Conservation (phyloP, 257 asterid genomes). For the Rhazya stricta region DNA sequence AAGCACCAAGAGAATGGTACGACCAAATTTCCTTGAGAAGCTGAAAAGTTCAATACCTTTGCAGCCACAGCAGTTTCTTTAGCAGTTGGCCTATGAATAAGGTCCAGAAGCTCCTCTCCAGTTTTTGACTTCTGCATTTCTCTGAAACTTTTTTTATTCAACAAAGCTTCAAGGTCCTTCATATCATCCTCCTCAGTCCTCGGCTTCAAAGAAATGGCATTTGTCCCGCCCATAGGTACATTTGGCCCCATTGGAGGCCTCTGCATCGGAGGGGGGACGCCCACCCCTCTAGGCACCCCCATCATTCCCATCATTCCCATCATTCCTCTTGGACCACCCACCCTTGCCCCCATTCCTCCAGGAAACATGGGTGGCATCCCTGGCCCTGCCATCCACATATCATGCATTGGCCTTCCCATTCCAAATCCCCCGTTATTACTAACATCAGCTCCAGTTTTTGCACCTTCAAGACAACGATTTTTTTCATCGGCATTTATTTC, state of each 20-base stretch:
- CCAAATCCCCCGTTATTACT: slow-evolving; percentile 42
- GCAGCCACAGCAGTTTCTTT: slow-evolving; percentile 89
- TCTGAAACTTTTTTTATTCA: slow-evolving; percentile 80
- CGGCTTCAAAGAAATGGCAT: slow-evolving; percentile 56
- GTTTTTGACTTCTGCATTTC: slow-evolving; percentile 91
- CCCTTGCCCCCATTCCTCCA: slow-evolving; percentile 61
- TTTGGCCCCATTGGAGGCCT: slow-evolving; percentile 49
- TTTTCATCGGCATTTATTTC: slow-evolving; percentile 38
- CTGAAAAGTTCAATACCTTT: slow-evolving; percentile 40
- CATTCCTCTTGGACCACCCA: slow-evolving; percentile 72
- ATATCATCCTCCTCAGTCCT: slow-evolving; percentile 90
- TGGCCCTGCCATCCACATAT: slow-evolving; percentile 61
- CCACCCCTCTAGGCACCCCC: slow-evolving; percentile 88
- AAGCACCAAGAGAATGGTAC: not conserved
- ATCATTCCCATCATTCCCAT: slow-evolving; percentile 71
- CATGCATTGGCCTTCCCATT: slow-evolving; percentile 45
- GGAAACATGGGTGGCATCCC: slow-evolving; percentile 35
- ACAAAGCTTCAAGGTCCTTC: slow-evolving; percentile 86
- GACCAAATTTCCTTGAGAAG: not conserved
- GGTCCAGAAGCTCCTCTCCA: slow-evolving; percentile 95
- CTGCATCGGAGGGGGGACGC: slow-evolving; percentile 87
- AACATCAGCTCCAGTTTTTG: slow-evolving; percentile 32
- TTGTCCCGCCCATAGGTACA: slow-evolving; percentile 36
- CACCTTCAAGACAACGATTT: slow-evolving; percentile 31
- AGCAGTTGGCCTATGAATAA: slow-evolving; percentile 92